A percentile compares a stretch with the other conserved stretches of the same genome.
phyloP scores from a whole-genome alignment of 805 yeast genomes.

The Metschnikowia kofuensis region DNA sequence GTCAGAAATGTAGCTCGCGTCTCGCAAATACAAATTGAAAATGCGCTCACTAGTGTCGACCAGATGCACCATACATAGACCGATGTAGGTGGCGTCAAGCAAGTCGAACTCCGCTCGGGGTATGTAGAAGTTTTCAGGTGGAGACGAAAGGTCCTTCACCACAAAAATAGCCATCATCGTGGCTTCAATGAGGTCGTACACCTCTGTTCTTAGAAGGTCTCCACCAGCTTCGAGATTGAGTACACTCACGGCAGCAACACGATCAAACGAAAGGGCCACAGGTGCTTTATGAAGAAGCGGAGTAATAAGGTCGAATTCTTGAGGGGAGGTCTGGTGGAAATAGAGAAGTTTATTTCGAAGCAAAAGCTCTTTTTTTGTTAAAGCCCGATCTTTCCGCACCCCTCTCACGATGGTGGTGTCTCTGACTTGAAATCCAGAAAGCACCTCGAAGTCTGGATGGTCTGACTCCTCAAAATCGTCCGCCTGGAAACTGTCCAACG shows the following conservation, averaged over 20 bases:
- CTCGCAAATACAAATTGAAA: constrained; percentile 60
- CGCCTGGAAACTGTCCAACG: constrained; percentile 14
- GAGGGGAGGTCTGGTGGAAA: constrained; percentile 42
- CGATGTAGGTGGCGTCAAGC: constrained; percentile 32
- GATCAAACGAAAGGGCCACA: constrained; percentile 4
- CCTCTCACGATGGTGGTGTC: constrained; percentile 10
- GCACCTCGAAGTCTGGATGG: constrained; percentile 17
- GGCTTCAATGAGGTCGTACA: constrained; percentile 11
- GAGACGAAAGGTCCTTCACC: background rate
- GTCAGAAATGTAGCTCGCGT: constrained; percentile 15
- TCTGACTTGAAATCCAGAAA: constrained; percentile 5
- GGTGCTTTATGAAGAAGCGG: constrained; percentile 13
- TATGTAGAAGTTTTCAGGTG: background rate
- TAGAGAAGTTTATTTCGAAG: constrained; percentile 49
- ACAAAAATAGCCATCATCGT: constrained; percentile 14
- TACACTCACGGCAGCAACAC: constrained; percentile 13
- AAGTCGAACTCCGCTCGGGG: constrained; percentile 1
- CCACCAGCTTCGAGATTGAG: constrained; percentile 7
- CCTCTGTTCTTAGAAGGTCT: background rate
- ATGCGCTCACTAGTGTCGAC: constrained; percentile 37
- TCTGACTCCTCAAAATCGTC: constrained; percentile 29
- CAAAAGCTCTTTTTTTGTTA: constrained; percentile 53
- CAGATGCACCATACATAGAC: constrained; percentile 67
- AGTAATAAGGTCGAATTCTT: constrained; percentile 10
- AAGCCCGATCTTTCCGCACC: constrained; percentile 23